These are phyloP conservation scores for Berkeleyomyces basicola DNA, from an alignment of 2,329 filamentous ascomycete genomes.

Conservation along the genomic window DNA sequence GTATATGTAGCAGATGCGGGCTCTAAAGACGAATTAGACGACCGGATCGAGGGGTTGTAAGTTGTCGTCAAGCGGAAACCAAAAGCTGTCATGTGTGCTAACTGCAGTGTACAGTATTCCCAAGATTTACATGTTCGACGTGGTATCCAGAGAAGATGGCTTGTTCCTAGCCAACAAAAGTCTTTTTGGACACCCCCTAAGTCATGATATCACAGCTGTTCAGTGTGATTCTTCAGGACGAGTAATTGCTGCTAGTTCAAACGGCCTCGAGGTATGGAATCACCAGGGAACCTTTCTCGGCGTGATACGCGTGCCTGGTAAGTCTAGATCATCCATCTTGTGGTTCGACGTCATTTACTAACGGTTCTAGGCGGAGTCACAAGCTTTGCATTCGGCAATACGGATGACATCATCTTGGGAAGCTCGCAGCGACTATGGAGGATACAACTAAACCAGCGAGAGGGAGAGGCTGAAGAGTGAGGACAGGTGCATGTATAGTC, in stretches of 20 bases:
- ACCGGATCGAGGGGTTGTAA: not conserved
- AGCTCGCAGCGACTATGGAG: conserved; percentile 10
- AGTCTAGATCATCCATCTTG: not conserved
- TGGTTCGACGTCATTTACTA: not conserved
- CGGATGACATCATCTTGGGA: conserved; percentile 10
- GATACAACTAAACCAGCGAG: not conserved
- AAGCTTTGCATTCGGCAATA: conserved; percentile 11
- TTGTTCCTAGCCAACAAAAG: conserved; percentile 28
- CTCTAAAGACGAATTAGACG: not conserved
- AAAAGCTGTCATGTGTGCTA: not conserved
- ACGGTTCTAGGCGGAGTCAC: conserved; percentile 7
- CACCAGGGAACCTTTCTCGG: conserved; percentile 29
- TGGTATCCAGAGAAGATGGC: conserved; percentile 21
- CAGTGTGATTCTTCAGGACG: conserved; percentile 31
- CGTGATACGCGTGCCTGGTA: conserved; percentile 25
- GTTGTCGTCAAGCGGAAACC: not conserved
- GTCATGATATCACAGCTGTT: conserved; percentile 31
- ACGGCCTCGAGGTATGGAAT: conserved; percentile 33
- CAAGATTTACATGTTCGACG: conserved; percentile 23
- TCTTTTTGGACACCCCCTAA: conserved; percentile 33
- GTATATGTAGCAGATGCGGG: conserved; percentile 31
- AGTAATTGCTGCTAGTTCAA: conserved; percentile 32
- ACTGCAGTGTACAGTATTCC: not conserved
- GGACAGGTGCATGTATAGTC: not conserved
- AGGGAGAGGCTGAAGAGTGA: not conserved